These are phyloP conservation scores for Phialophora verrucosa DNA, from an alignment of 2,329 filamentous ascomycete genomes.

Conservation along the genomic window DNA sequence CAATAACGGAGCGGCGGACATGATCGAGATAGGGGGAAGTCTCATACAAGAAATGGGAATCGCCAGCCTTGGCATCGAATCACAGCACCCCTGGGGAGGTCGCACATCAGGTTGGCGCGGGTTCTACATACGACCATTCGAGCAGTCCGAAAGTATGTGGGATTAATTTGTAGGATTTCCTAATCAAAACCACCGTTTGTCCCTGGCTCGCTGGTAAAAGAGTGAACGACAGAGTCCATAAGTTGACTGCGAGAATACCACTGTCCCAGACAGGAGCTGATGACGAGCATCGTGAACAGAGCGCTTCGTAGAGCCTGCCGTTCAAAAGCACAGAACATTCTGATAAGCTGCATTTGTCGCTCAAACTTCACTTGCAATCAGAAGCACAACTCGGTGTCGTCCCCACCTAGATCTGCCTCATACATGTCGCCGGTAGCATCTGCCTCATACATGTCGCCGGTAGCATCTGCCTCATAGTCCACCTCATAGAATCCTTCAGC, in stretches of 20 bases:
- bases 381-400: neutral
- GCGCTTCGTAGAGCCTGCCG: neutral
- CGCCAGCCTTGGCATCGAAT: too few relatives aligned
- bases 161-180: too few relatives aligned
- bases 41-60: too few relatives aligned
- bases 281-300: neutral
- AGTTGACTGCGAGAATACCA: neutral
- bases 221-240: neutral
- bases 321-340: neutral
- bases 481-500: neutral
- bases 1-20: too few relatives aligned
- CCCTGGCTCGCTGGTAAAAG: too few relatives aligned
- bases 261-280: neutral
- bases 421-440: neutral
- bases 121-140: too few relatives aligned
- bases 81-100: too few relatives aligned
- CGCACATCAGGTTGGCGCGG: too few relatives aligned
- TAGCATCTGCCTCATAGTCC: neutral
- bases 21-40: too few relatives aligned
- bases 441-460: neutral
- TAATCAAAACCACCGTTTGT: too few relatives aligned
- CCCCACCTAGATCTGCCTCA: neutral
- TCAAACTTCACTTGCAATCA: slow-evolving; percentile 47
- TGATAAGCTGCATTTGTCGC: neutral
- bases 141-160: too few relatives aligned